Conservation (phyloP, 2,329 filamentous ascomycete species). For the Cladobotryum protrusum region DNA sequence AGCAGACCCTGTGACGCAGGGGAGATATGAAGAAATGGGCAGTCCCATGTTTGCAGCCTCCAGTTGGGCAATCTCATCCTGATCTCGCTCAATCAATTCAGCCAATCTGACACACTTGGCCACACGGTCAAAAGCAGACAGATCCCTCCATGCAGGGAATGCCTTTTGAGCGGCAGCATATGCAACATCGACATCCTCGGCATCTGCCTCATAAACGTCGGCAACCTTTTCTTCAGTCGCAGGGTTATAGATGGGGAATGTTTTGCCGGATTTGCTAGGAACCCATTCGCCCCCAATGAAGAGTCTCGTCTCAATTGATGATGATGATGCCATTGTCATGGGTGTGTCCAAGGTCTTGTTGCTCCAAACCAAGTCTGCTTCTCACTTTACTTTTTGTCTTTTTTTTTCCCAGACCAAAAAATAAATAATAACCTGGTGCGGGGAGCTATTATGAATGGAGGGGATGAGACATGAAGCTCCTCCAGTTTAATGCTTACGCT, state of each 20-base stretch:
- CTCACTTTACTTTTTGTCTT: too few relatives aligned
- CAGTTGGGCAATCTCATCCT: slow-evolving; percentile 9
- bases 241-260: slow-evolving; percentile 19
- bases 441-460: not conserved
- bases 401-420: too few relatives aligned
- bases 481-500: not conserved
- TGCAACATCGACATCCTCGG: slow-evolving; percentile 12
- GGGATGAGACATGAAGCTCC: not conserved
- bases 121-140: slow-evolving; percentile 4
- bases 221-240: slow-evolving; percentile 18
- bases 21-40: slow-evolving; percentile 7
- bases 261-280: slow-evolving; percentile 10
- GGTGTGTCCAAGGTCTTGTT: not conserved
- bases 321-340: not conserved
- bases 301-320: slow-evolving; percentile 7
- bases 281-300: slow-evolving; percentile 14
- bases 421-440: not conserved
- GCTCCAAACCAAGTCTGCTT: too few relatives aligned
- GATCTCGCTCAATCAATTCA: slow-evolving; percentile 11
- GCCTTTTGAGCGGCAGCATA: slow-evolving; percentile 11
- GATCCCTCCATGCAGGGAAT: slow-evolving; percentile 12
- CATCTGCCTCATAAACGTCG: slow-evolving; percentile 14
- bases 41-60: slow-evolving; percentile 14
- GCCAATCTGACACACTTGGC: slow-evolving; percentile 11
- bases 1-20: slow-evolving; percentile 2